Base-by-base conservation (phyloP, 306 rosid species). In the Quercus variabilis region DNA sequence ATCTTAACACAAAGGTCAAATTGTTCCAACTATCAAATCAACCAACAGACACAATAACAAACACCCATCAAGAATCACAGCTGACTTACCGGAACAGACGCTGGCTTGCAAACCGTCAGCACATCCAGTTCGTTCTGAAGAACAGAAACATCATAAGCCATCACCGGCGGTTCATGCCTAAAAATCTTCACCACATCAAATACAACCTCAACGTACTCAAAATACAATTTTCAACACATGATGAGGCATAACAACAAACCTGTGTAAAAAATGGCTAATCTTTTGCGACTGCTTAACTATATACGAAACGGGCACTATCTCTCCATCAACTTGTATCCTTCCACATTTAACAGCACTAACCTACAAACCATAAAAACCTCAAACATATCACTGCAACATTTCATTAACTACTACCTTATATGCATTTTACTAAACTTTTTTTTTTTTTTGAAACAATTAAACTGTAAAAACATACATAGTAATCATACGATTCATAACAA, bases 141-240 rank as follows among this genome's bases (percentile, higher is more conserved):
- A 81, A 94, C 75, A 43, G 76, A 70, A 68, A 94, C 87, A 21
- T 85, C 86, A 21, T 80, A 83, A 85, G 89, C 93, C 98, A 88
- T 78, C 78, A 92, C 96, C 9, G 96, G 97, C 11, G 97, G 97
- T 87, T 94, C 97, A 77, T 92, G 98, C 94, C 97, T 92, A 76
- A 80, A 80, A 91, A 84, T 64, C 81, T 17, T 73, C 54, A 30
- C 5, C 5, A 20, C 35, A 85, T 89, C 85, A 88, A 76, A 78
- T 78, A 8, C 46, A 41, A 41, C 46, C 46, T 41, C 46, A 0
- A 41, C 1, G 3, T 7, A 8, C 46, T 41, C 46, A 41, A 41
- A 41, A 41, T 0, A 41, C 12, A 41, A 41, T 41, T 41, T 41
- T 41, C 46, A 41, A 2, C 46, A 38, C 11, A 41, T 8, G 11